These are phyloP conservation scores for Plantago rigida DNA, from an alignment of 305 asterid genomes.

Conservation along the genomic window DNA sequence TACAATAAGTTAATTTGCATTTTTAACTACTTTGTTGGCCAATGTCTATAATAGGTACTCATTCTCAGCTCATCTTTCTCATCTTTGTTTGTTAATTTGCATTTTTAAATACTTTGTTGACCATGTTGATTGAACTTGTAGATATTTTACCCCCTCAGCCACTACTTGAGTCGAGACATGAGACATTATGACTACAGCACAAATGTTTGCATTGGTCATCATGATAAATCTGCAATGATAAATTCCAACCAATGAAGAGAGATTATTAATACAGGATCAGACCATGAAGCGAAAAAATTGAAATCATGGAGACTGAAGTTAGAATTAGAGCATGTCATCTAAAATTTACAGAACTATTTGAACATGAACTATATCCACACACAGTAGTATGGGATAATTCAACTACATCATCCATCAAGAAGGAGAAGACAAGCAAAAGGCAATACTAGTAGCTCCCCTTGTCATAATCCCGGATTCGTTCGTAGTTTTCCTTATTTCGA, in stretches of 20 bases:
- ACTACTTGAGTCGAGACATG: no score
- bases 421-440: neutral
- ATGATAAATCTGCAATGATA: neutral
- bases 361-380: no score
- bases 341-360: neutral
- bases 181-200: no score
- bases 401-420: conserved; percentile 1
- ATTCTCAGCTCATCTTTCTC: no score
- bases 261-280: neutral
- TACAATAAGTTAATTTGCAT: no score
- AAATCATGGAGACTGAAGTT: neutral
- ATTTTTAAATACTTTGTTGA: no score
- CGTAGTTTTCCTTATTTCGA: conserved; percentile 12
- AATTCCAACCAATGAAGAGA: neutral
- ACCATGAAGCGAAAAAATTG: neutral
- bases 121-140: no score
- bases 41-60: no score
- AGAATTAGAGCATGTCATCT: neutral
- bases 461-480: conserved; percentile 12
- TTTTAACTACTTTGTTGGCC: no score
- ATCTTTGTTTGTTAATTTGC: no score
- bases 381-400: neutral
- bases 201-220: no score
- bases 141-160: no score
- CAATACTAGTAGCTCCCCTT: conserved; percentile 7